These are phyloP conservation scores for Psilocybe mexicana DNA, from an alignment of 1,284 basidiomycete genomes.

Conservation along the genomic window DNA sequence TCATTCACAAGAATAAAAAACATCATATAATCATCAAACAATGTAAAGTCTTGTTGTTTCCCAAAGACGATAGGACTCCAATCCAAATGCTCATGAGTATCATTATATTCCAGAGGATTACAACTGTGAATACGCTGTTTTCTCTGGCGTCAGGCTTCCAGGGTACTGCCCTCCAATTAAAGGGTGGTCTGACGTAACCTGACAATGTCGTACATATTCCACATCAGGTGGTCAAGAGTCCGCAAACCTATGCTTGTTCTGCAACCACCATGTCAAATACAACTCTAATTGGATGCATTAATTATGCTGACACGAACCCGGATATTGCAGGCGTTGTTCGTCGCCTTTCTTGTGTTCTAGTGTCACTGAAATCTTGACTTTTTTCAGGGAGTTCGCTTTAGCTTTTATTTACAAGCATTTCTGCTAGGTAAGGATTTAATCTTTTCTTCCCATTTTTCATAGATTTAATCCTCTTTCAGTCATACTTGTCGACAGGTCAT, in stretches of 20 bases:
- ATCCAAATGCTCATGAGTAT: background rate
- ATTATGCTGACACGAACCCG: slow-evolving; percentile 29
- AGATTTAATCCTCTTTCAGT: slow-evolving; percentile 21
- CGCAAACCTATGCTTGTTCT: background rate
- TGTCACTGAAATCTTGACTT: background rate
- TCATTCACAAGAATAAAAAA: background rate
- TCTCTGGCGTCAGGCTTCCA: background rate
- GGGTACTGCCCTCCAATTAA: too few relatives aligned
- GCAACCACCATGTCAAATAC: background rate
- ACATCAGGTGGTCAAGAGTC: background rate
- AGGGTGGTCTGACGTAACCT: too few relatives aligned
- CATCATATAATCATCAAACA: background rate
- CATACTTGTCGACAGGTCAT: slow-evolving; percentile 39
- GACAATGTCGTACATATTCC: too few relatives aligned
- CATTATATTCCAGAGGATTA: background rate
- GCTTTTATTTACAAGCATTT: slow-evolving; percentile 44
- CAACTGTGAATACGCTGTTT: background rate
- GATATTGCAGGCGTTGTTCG: slow-evolving; percentile 39
- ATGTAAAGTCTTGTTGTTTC: background rate
- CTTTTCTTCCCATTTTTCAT: background rate
- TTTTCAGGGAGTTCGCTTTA: slow-evolving; percentile 36
- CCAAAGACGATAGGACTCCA: background rate
- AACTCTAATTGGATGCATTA: slow-evolving; percentile 9
- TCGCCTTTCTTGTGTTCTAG: background rate
- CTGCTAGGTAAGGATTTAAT: slow-evolving; percentile 31